phyloP scores from a whole-genome alignment of 495 filamentous ascomycete genomes.

The Podospora bellae-mahoneyi region DNA sequence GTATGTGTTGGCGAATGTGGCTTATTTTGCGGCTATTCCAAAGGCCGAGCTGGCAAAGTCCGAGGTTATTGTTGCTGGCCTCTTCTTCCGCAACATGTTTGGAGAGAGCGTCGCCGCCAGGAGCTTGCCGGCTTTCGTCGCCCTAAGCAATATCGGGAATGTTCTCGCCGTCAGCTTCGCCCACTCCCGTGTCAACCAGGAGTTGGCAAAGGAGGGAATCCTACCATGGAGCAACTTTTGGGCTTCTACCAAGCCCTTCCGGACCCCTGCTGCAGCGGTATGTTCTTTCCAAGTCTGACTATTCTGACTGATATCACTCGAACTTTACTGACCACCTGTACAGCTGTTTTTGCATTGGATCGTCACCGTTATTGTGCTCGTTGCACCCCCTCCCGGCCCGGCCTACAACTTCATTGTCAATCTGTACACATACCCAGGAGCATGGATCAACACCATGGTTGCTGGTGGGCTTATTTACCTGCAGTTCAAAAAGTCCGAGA shows the following conservation, averaged over 20 bases:
- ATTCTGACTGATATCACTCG: too few relatives aligned
- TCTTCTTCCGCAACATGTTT: slow-evolving; percentile 49
- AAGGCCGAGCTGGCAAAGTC: slow-evolving; percentile 51
- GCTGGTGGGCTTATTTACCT: slow-evolving; percentile 51
- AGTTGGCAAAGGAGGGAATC: slow-evolving; percentile 64
- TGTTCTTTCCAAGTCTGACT: slow-evolving; percentile 6
- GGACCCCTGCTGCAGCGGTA: slow-evolving; percentile 45
- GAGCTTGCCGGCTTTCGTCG: slow-evolving; percentile 58
- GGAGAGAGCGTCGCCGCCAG: slow-evolving; percentile 37
- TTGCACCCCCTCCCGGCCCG: slow-evolving; percentile 46
- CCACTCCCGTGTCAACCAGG: slow-evolving; percentile 64
- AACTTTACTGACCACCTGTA: not conserved
- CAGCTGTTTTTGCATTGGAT: slow-evolving; percentile 51
- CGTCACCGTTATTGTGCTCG: slow-evolving; percentile 47
- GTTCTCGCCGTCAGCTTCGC: slow-evolving; percentile 45
- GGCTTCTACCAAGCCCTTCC: slow-evolving; percentile 36
- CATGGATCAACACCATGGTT: slow-evolving; percentile 52
- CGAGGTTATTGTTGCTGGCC: slow-evolving; percentile 45
- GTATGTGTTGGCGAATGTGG: slow-evolving; percentile 63
- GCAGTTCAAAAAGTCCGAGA: slow-evolving; percentile 38
- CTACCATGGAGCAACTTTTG: slow-evolving; percentile 57
- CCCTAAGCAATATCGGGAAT: slow-evolving; percentile 62
- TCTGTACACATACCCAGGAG: slow-evolving; percentile 52
- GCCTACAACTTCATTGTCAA: slow-evolving; percentile 50
- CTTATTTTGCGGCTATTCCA: slow-evolving; percentile 52